Evolutionary conservation across 306 rosid species (phyloP).

Genomic region (Trichosanthes truncata): DNA sequence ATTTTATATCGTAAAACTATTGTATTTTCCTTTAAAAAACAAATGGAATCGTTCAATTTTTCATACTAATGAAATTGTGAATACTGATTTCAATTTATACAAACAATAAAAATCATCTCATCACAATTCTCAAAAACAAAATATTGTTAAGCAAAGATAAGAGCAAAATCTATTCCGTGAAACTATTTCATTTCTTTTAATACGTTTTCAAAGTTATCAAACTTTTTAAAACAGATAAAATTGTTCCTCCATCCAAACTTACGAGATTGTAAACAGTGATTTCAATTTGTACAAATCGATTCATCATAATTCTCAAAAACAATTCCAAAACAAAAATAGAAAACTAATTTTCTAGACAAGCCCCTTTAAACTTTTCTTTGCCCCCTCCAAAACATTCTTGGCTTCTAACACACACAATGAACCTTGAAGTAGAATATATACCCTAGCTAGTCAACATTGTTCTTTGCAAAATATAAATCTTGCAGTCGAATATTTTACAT

Average conservation of each 20-base stretch:
- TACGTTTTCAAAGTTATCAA: background rate
- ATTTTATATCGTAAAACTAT: too few relatives aligned
- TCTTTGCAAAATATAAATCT: constrained; percentile 6
- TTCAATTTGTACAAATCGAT: background rate
- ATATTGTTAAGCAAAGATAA: background rate
- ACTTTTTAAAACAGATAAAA: background rate
- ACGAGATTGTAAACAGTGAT: background rate
- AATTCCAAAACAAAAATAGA: background rate
- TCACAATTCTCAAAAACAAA: too few relatives aligned
- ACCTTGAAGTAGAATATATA: background rate
- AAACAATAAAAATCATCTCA: too few relatives aligned
- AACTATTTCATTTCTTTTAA: background rate
- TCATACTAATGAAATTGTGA: too few relatives aligned
- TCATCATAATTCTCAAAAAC: background rate
- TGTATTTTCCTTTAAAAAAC: background rate
- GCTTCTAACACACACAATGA: constrained; percentile 9
- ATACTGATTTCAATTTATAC: too few relatives aligned
- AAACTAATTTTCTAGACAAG: background rate
- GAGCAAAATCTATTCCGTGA: background rate
- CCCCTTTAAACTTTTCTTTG: background rate
- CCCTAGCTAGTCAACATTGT: constrained; percentile 9
- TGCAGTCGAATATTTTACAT: background rate
- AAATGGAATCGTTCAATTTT: too few relatives aligned
- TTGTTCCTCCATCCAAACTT: background rate
- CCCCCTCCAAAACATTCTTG: constrained; percentile 2